A percentile compares a stretch with the other conserved stretches of the same genome.
Evolutionary conservation across 2,329 filamentous ascomycete genomes (phyloP).

Genomic region (Penicillium nordicum): DNA sequence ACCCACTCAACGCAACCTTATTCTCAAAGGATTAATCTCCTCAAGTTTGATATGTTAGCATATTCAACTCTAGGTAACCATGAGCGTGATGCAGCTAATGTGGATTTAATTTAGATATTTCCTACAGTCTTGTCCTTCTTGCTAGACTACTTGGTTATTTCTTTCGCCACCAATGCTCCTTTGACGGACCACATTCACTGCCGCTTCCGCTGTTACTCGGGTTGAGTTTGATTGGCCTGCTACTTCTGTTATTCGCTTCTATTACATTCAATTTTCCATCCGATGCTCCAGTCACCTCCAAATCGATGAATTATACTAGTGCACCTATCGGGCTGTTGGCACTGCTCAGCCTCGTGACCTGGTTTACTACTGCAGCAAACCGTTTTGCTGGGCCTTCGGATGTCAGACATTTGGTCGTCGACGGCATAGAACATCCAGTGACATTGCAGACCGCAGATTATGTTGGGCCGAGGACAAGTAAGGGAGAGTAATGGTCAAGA

Average conservation of each 20-base stretch:
- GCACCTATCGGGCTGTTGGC: slow-evolving; percentile 8
- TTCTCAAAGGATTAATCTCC: not conserved
- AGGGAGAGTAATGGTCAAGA: not conserved
- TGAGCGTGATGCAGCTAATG: not conserved
- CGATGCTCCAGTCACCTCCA: slow-evolving; percentile 1
- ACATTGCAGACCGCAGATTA: not conserved
- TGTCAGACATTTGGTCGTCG: not conserved
- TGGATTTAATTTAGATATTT: not conserved
- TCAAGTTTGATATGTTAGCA: slow-evolving; percentile 9
- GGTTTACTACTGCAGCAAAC: slow-evolving; percentile 7
- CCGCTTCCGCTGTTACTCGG: slow-evolving; percentile 4
- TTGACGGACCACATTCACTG: slow-evolving; percentile 4
- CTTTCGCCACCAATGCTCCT: not conserved
- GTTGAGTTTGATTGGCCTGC: slow-evolving; percentile 3
- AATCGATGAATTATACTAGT: slow-evolving; percentile 12
- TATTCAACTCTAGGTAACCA: too few relatives aligned
- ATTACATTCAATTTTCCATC: slow-evolving; percentile 14
- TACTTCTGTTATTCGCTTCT: slow-evolving; percentile 6
- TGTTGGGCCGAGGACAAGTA: not conserved
- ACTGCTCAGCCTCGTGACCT: slow-evolving; percentile 7
- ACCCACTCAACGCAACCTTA: not conserved
- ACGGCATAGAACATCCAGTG: not conserved
- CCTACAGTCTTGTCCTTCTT: slow-evolving; percentile 8
- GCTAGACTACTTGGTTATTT: slow-evolving; percentile 10
- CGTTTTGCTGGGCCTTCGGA: slow-evolving; percentile 7